These are phyloP conservation scores for Neofusicoccum sp. DNA, from an alignment of 2,329 filamentous ascomycete species.

Conservation along the genomic window DNA sequence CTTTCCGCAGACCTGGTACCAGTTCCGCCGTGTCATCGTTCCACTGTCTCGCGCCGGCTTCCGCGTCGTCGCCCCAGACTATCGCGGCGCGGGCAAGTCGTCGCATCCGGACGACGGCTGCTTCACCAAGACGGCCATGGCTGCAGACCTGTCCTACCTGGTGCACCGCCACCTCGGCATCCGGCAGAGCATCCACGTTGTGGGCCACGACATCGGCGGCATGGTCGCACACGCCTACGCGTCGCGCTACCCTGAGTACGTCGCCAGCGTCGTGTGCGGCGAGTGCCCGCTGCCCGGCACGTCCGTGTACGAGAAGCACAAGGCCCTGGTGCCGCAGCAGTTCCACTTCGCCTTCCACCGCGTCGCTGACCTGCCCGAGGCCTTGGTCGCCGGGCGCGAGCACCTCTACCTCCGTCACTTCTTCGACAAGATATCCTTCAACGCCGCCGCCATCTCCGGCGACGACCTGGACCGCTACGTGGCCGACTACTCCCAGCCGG, in stretches of 20 bases:
- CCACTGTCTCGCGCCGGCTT: slow-evolving; percentile 37
- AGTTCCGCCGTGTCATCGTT: slow-evolving; percentile 32
- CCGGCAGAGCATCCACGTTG: slow-evolving; percentile 41
- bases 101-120: slow-evolving; percentile 32
- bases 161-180: slow-evolving; percentile 31
- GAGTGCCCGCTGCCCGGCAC: slow-evolving; percentile 45
- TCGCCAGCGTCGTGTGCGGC: slow-evolving; percentile 41
- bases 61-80: slow-evolving; percentile 43
- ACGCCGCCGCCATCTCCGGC: slow-evolving; percentile 36
- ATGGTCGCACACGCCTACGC: slow-evolving; percentile 48
- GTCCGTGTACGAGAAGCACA: slow-evolving; percentile 31
- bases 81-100: slow-evolving; percentile 40
- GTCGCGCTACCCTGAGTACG: slow-evolving; percentile 33
- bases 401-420: slow-evolving; percentile 45
- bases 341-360: slow-evolving; percentile 47
- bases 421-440: slow-evolving; percentile 39
- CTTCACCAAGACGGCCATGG: slow-evolving; percentile 44
- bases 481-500: slow-evolving; percentile 35
- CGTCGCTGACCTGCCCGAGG: slow-evolving; percentile 40
- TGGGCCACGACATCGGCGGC: slow-evolving; percentile 50
- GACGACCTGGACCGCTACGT: slow-evolving; percentile 43
- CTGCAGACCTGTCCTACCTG: slow-evolving; percentile 39
- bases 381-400: slow-evolving; percentile 42
- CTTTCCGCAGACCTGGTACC: slow-evolving; percentile 49
- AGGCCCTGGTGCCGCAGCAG: slow-evolving; percentile 26